These are phyloP conservation scores for Davidsoniella eucalypti DNA, from an alignment of 2,329 filamentous ascomycete genomes.

Conservation along the genomic window DNA sequence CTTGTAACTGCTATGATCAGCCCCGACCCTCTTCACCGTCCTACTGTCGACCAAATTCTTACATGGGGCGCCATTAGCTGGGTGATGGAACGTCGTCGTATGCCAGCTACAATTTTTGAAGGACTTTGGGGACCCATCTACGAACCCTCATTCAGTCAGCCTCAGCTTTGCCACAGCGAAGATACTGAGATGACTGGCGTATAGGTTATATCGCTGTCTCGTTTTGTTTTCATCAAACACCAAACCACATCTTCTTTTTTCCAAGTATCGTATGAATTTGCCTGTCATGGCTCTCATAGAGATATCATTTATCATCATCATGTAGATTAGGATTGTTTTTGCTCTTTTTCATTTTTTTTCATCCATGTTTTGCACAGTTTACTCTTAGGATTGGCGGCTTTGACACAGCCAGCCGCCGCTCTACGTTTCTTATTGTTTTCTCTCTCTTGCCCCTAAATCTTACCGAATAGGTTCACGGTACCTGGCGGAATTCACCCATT, in stretches of 20 bases:
- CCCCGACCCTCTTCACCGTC: slow-evolving; percentile 56
- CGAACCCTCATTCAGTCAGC: background rate
- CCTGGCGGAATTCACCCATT: slow-evolving; percentile 7
- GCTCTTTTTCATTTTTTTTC: background rate
- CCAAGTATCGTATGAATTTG: background rate
- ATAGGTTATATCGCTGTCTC: slow-evolving; percentile 18
- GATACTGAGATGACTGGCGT: slow-evolving; percentile 47
- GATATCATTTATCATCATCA: background rate
- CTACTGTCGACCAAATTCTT: slow-evolving; percentile 58
- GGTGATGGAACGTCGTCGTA: slow-evolving; percentile 59
- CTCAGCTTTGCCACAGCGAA: slow-evolving; percentile 28
- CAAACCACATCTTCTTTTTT: background rate
- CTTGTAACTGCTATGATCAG: slow-evolving; percentile 81
- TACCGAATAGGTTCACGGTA: slow-evolving; percentile 8
- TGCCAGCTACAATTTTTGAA: slow-evolving; percentile 88
- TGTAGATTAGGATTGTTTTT: slow-evolving; percentile 9
- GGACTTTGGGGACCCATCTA: slow-evolving; percentile 79
- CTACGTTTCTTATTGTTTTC: slow-evolving; percentile 3
- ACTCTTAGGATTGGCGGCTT: background rate
- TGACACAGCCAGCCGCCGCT: background rate
- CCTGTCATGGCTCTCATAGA: background rate
- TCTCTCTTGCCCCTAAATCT: background rate
- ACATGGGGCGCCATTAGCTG: slow-evolving; percentile 59
- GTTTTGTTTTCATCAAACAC: too few species aligned
- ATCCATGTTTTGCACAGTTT: background rate